Percentiles rank a stretch among this genome's conserved stretches.
Evolutionary conservation across 495 filamentous ascomycete genomes (phyloP).

Genomic region (Xylaria longipes): DNA sequence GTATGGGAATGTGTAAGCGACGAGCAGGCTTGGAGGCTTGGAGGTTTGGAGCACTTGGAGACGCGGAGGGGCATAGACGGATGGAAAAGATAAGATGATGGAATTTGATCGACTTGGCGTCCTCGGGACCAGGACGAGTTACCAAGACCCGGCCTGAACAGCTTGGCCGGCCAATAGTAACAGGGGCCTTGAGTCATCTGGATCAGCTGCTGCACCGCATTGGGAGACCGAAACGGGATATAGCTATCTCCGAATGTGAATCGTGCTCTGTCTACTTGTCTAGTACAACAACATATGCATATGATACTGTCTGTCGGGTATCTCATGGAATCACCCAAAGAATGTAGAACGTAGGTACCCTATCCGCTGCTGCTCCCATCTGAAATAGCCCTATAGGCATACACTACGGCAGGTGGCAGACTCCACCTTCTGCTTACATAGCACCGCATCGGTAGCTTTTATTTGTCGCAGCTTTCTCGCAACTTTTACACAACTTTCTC

Average conservation of each 20-base stretch:
- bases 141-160: background rate
- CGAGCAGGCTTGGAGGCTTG: background rate
- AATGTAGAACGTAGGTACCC: too few relatives aligned
- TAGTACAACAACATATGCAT: background rate
- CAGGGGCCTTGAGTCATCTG: conserved; percentile 12
- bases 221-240: background rate
- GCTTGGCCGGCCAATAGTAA: conserved; percentile 9
- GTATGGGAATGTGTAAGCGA: conserved; percentile 2
- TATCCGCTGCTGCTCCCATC: background rate
- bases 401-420: background rate
- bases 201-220: background rate
- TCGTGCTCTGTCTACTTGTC: too few relatives aligned
- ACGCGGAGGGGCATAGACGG: conserved; percentile 15
- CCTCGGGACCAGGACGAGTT: conserved; percentile 3
- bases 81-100: conserved; percentile 22
- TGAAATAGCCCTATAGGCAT: background rate
- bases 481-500: too few relatives aligned
- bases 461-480: too few relatives aligned
- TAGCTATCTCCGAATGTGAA: conserved; percentile 20
- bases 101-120: conserved; percentile 25
- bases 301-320: too few relatives aligned
- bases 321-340: background rate
- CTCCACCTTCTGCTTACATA: background rate
- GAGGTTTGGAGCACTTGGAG: background rate
- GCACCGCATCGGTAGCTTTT: background rate